A percentile compares a stretch with the other conserved stretches of the same genome.
Conservation (phyloP, 371 early-diverging fungal genomes). For the Blakeslea trispora region DNA sequence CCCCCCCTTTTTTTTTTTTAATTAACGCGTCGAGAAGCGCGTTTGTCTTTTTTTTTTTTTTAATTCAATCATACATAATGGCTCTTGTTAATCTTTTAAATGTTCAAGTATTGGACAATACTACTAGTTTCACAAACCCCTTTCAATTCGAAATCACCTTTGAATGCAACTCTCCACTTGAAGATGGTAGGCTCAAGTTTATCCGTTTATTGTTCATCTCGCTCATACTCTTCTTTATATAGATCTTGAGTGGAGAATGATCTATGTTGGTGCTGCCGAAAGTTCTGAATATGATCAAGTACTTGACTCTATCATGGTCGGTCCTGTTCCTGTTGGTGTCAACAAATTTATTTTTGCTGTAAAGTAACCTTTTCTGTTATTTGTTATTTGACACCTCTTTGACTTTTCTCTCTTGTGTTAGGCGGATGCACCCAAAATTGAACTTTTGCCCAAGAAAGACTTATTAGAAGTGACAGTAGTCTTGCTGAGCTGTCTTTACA, state of each 20-base stretch:
- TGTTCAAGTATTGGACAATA: conserved; percentile 85
- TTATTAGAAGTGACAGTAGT: conserved; percentile 90
- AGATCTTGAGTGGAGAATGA: conserved; percentile 97
- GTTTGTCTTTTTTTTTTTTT: conserved; percentile 4
- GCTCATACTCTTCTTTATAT: neutral
- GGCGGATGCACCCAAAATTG: conserved; percentile 75
- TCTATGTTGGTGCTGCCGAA: conserved; percentile 92
- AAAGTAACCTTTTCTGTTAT: conserved; percentile 19
- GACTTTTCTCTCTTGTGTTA: conserved; percentile 17
- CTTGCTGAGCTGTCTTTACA: conserved; percentile 86
- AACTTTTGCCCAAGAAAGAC: conserved; percentile 75
- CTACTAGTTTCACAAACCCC: conserved; percentile 74
- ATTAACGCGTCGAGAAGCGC: too few relatives aligned
- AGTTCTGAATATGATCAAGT: conserved; percentile 86
- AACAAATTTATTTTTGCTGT: conserved; percentile 93
- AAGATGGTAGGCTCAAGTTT: conserved; percentile 74
- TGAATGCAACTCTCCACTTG: conserved; percentile 86
- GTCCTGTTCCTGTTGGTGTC: conserved; percentile 96
- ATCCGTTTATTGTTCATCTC: neutral
- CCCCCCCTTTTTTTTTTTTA: neutral
- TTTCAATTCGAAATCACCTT: conserved; percentile 96
- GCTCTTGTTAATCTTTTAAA: conserved; percentile 84
- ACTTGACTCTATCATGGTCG: conserved; percentile 93
- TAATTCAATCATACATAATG: conserved; percentile 49
- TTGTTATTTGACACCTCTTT: too few relatives aligned